phyloP scores from a whole-genome alignment of 352 stramenopile species.

The Phytophthora boehmeriae region DNA sequence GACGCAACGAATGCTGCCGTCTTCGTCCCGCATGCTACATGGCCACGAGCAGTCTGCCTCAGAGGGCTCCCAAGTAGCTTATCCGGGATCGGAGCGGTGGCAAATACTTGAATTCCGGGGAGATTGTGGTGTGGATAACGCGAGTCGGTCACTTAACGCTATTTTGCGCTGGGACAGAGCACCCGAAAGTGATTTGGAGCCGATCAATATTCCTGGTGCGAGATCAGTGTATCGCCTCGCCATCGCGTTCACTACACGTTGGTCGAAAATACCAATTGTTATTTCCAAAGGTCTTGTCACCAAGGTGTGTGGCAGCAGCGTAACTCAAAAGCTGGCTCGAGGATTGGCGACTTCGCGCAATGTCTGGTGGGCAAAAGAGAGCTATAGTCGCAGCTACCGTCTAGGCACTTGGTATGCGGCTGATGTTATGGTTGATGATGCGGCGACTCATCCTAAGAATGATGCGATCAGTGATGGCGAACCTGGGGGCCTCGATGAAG shows the following conservation, averaged over 20 bases:
- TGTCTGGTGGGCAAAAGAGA: slow-evolving; percentile 83
- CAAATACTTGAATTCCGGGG: slow-evolving; percentile 43
- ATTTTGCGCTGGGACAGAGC: slow-evolving; percentile 64
- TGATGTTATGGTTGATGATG: slow-evolving; percentile 40
- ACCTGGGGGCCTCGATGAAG: slow-evolving; percentile 3
- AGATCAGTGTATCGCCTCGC: slow-evolving; percentile 69
- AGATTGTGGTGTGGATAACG: slow-evolving; percentile 33
- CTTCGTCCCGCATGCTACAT: slow-evolving; percentile 29
- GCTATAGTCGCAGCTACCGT: slow-evolving; percentile 72
- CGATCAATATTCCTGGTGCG: slow-evolving; percentile 42
- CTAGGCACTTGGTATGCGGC: slow-evolving; percentile 78
- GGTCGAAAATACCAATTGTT: slow-evolving; percentile 61
- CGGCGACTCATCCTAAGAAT: not conserved
- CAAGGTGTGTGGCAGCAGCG: slow-evolving; percentile 55
- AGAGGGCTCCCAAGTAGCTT: slow-evolving; percentile 12
- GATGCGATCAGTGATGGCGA: not conserved
- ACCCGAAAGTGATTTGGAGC: slow-evolving; percentile 27
- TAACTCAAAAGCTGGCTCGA: slow-evolving; percentile 55
- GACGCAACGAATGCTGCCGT: slow-evolving; percentile 44
- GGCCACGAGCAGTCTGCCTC: slow-evolving; percentile 20
- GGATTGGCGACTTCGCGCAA: slow-evolving; percentile 56
- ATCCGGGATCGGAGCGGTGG: slow-evolving; percentile 30
- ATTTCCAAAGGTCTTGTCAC: slow-evolving; percentile 72
- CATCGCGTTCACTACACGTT: slow-evolving; percentile 52
- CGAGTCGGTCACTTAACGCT: slow-evolving; percentile 57